Conservation (phyloP, 1,284 basidiomycete genomes). For the Dichomitus squalens region DNA sequence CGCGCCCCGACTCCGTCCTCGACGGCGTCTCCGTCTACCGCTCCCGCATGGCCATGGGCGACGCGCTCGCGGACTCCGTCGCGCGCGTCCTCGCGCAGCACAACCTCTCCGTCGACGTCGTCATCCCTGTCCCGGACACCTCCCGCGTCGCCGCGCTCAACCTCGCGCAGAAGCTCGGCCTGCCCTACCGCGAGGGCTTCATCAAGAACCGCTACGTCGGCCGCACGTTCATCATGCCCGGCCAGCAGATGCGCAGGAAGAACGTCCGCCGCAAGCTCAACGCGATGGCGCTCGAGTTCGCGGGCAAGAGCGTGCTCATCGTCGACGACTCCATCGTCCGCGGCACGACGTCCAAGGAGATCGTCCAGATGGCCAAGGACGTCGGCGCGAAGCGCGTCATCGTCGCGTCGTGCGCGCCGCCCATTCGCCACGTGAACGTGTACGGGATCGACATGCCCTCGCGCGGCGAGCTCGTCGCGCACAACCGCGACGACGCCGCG, state of each 20-base stretch:
- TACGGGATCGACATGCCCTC: slow-evolving; percentile 99
- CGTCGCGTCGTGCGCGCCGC: slow-evolving; percentile 96
- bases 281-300: slow-evolving; percentile 99
- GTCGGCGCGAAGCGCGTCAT: slow-evolving; percentile 98
- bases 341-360: slow-evolving; percentile 98
- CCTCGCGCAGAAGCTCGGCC: slow-evolving; percentile 85
- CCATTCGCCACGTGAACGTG: slow-evolving; percentile 93
- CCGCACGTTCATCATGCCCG: slow-evolving; percentile 99
- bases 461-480: slow-evolving; percentile 89
- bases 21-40: slow-evolving; percentile 98
- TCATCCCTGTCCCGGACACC: slow-evolving; percentile 98
- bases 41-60: slow-evolving; percentile 99
- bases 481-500: slow-evolving; percentile 75
- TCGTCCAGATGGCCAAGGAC: slow-evolving; percentile 99
- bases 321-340: slow-evolving; percentile 99
- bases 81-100: slow-evolving; percentile 71
- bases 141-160: slow-evolving; percentile 96
- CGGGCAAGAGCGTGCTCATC: slow-evolving; percentile 89
- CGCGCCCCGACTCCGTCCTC: slow-evolving; percentile 95
- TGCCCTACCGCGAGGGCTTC: slow-evolving; percentile 98
- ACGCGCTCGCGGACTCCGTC: slow-evolving; percentile 90
- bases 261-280: slow-evolving; percentile 97
- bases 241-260: slow-evolving; percentile 91
- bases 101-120: slow-evolving; percentile 84
- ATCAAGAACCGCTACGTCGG: slow-evolving; percentile 99